Base-by-base conservation (phyloP, 2,329 filamentous ascomycete species). In the Xylaria sp. region DNA sequence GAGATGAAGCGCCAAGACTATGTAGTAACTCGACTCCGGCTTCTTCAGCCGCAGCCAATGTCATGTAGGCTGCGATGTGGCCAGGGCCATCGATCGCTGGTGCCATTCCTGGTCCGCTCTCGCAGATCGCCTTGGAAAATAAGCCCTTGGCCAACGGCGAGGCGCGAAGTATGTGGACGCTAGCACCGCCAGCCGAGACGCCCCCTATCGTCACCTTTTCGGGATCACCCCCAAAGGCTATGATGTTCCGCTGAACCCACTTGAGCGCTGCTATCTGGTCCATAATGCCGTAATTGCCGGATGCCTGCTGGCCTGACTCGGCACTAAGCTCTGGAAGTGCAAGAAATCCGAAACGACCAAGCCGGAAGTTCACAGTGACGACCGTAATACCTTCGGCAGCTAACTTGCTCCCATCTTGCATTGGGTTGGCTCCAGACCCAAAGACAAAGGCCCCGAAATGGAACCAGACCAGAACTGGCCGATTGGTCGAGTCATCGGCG, bases 401-500 rank as follows among this genome's bases (percentile, higher is more conserved):
- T 0, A 70, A 20, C 12, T 58, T 65, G 0, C 37, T n/a, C 32
- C 68, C 68, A 50, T 70, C 57, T 46, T 65, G 52, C 68, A 70
- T 62, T 5, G 68, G 68, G 23, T 65, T 58, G 4, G 68, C 18
- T 5, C 25, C 68, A 3, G 68, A 65, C 20, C 65, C 68, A 39
- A 70, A 68, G 25, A 70, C 65, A 20, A 70, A 70, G n/a, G 65
- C 68, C 5, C 65, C 68, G 18, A 65, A 70, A 61, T 70, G 68
- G 32, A 68, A 59, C 68, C 68, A 70, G 7, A 68, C 68, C 7
- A 68, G 57, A 15, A 70, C 68, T n/a, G 68, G 65, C 32, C 61
- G 57, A n/a, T 58, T 7, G 3, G 44, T 51, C 18, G 61, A 15
- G 12, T 46, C 41, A 15, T 65, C 65, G 9, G 65, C 23, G 28